Conservation (phyloP, 2,329 filamentous ascomycete species). For the Dryadomyces sulphureus region DNA sequence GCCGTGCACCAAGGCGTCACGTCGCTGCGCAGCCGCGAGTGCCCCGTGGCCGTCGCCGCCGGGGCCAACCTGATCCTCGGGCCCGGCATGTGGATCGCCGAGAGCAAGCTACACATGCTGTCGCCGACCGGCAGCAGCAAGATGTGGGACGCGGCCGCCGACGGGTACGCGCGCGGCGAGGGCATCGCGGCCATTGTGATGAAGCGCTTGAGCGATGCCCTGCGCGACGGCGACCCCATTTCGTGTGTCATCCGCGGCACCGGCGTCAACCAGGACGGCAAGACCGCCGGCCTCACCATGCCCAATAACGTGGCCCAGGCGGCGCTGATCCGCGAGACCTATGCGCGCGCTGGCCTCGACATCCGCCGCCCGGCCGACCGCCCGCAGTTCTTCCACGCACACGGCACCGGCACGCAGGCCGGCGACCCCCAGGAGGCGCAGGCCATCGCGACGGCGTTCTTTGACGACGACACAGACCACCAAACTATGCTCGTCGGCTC, state of each 20-base stretch:
- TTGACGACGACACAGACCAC: conserved; percentile 12
- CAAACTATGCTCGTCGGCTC: conserved; percentile 13
- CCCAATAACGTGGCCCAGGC: conserved; percentile 22
- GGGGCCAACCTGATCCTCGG: conserved; percentile 6
- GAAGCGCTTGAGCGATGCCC: conserved; percentile 21
- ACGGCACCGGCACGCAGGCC: conserved; percentile 26
- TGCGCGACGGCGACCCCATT: conserved; percentile 21
- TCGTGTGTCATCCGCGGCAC: conserved; percentile 17
- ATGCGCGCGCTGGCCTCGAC: conserved; percentile 23
- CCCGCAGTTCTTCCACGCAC: conserved; percentile 13
- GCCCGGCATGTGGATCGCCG: conserved; percentile 9
- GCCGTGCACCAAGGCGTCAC: conserved; percentile 9
- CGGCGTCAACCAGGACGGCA: conserved; percentile 22
- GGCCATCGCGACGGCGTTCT: conserved; percentile 18
- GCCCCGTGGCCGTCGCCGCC: not conserved
- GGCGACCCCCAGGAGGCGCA: conserved; percentile 26
- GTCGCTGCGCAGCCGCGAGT: conserved; percentile 7
- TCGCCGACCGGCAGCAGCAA: conserved; percentile 9
- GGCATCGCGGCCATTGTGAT: conserved; percentile 23
- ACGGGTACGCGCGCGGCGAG: conserved; percentile 31
- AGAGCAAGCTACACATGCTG: conserved; percentile 9
- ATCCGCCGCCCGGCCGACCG: conserved; percentile 11
- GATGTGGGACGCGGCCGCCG: conserved; percentile 21
- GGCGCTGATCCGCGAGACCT: conserved; percentile 22
- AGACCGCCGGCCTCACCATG: conserved; percentile 20